Percentiles rank a stretch among this genome's conserved stretches.
These are phyloP conservation scores for Pulveroboletus frians DNA, from an alignment of 768 basidiomycete genomes.

Conservation along the genomic window DNA sequence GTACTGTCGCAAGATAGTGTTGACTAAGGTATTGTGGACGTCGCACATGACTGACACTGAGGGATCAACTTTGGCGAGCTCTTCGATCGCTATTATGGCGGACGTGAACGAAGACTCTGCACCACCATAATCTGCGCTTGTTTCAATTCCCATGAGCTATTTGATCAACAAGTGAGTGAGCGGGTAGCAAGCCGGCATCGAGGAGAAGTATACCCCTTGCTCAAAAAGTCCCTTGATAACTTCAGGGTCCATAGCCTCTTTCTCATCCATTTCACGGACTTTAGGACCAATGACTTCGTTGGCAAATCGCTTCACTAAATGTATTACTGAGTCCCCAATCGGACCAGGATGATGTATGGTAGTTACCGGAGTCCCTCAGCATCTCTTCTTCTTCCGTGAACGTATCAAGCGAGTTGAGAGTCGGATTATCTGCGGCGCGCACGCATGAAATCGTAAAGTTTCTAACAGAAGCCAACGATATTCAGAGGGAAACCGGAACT, in stretches of 20 bases:
- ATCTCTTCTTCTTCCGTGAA: slow-evolving; percentile 95
- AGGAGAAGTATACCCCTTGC: slow-evolving; percentile 66
- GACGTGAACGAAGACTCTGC: slow-evolving; percentile 89
- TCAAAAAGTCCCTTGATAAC: slow-evolving; percentile 89
- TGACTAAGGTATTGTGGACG: slow-evolving; percentile 97
- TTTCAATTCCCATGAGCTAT: slow-evolving; percentile 98
- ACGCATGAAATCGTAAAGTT: slow-evolving; percentile 23
- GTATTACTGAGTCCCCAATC: slow-evolving; percentile 6
- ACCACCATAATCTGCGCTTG: slow-evolving; percentile 74
- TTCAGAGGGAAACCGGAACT: background rate
- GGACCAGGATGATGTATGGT: background rate
- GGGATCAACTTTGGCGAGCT: slow-evolving; percentile 93
- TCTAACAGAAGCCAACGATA: background rate
- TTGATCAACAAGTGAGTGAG: background rate
- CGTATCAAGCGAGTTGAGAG: slow-evolving; percentile 61
- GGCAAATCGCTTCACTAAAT: slow-evolving; percentile 79
- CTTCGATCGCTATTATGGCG: slow-evolving; percentile 95
- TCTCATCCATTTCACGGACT: slow-evolving; percentile 97
- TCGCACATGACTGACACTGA: slow-evolving; percentile 96
- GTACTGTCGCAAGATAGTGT: slow-evolving; percentile 87
- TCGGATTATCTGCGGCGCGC: slow-evolving; percentile 25
- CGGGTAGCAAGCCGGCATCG: background rate
- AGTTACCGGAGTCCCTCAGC: slow-evolving; percentile 83
- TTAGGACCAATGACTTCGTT: slow-evolving; percentile 84
- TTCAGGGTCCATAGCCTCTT: slow-evolving; percentile 85